A percentile compares a stretch with the other conserved stretches of the same genome.
Conservation (phyloP, 306 rosid species). For the Macrotyloma uniflorum region DNA sequence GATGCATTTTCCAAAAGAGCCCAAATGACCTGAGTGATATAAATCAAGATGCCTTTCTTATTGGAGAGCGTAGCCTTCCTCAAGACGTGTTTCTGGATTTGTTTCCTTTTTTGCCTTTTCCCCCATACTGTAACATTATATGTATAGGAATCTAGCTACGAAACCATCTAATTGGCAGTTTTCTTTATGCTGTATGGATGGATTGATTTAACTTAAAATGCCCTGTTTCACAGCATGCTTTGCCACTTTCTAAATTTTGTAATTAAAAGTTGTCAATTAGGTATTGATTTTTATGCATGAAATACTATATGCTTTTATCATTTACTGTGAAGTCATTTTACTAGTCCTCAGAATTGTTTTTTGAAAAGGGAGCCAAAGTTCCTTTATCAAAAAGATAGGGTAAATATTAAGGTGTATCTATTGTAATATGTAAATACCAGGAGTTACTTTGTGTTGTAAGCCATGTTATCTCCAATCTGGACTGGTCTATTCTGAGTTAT, state of each 20-base stretch:
- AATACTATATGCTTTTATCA: neutral
- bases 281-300: conserved; percentile 14
- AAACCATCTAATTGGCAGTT: conserved; percentile 12
- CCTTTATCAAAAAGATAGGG: neutral
- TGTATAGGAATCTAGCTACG: conserved; percentile 30
- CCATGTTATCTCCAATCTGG: neutral
- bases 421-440: neutral
- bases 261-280: neutral
- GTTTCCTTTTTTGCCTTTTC: conserved; percentile 21
- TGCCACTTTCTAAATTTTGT: conserved; percentile 30
- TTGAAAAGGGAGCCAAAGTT: neutral
- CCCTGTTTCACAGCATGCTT: conserved; percentile 59
- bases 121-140: neutral
- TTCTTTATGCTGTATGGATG: conserved; percentile 29
- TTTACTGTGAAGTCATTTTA: neutral
- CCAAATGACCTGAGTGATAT: conserved; percentile 46
- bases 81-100: conserved; percentile 22
- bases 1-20: conserved; percentile 86
- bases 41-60: conserved; percentile 19
- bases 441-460: neutral
- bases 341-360: neutral
- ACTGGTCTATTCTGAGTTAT: neutral
- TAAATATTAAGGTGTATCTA: neutral
- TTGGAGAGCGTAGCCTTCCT: conserved; percentile 4
- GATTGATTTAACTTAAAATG: conserved; percentile 54